phyloP scores from a whole-genome alignment of 2,329 filamentous ascomycete species.

The Cytospora chrysosperma region DNA sequence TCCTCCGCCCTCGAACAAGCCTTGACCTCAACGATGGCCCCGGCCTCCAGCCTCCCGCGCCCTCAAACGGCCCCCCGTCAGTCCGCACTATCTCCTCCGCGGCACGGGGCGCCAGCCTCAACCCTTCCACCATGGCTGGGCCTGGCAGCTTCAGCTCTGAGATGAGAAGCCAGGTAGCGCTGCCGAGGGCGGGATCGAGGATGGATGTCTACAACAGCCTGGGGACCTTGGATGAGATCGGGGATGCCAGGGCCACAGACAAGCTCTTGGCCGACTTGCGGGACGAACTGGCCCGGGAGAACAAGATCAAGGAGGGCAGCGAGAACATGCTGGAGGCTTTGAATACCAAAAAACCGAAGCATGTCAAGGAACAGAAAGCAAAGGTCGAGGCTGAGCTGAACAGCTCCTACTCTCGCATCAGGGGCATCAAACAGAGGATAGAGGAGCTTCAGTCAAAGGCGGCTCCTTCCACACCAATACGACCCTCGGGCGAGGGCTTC shows the following conservation, averaged over 20 bases:
- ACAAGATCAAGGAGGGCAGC: slow-evolving; percentile 96
- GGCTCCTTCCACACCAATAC: slow-evolving; percentile 53
- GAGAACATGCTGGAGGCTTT: slow-evolving; percentile 97
- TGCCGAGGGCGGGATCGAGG: slow-evolving; percentile 62
- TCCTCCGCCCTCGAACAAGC: slow-evolving; percentile 44
- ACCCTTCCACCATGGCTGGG: slow-evolving; percentile 57
- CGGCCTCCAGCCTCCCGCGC: slow-evolving; percentile 46
- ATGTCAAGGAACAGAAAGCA: slow-evolving; percentile 80
- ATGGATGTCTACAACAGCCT: slow-evolving; percentile 48
- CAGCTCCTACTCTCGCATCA: slow-evolving; percentile 75
- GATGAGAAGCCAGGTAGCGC: slow-evolving; percentile 69
- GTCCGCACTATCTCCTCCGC: slow-evolving; percentile 50
- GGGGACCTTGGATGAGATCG: slow-evolving; percentile 64
- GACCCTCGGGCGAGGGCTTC: slow-evolving; percentile 49
- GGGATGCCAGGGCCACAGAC: slow-evolving; percentile 58
- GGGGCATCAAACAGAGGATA: slow-evolving; percentile 59
- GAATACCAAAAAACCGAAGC: slow-evolving; percentile 92
- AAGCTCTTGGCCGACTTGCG: slow-evolving; percentile 73
- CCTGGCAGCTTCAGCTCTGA: slow-evolving; percentile 90
- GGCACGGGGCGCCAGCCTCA: slow-evolving; percentile 67
- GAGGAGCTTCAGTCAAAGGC: slow-evolving; percentile 56
- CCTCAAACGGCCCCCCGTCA: slow-evolving; percentile 40
- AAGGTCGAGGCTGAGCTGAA: slow-evolving; percentile 86
- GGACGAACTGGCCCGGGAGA: slow-evolving; percentile 88
- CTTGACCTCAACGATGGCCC: slow-evolving; percentile 54